Conservation (phyloP, 2,329 filamentous ascomycete genomes). For the Calonectria montana region DNA sequence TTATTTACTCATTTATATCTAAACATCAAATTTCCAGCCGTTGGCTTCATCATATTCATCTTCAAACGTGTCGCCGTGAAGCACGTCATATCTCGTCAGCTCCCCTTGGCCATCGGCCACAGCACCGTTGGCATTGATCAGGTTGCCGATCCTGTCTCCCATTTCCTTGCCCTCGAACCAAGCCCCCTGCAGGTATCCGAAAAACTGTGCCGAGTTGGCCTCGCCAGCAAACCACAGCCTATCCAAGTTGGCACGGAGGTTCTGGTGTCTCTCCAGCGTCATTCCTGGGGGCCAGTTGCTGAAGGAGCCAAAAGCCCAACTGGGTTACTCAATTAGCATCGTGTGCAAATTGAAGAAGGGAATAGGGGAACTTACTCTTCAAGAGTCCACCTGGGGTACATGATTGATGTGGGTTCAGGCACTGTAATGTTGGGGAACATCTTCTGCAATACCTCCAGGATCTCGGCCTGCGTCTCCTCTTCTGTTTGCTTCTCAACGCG, state of each 20-base stretch:
- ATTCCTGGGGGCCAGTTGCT: constrained; percentile 75
- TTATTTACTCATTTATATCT: background rate
- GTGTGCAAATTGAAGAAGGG: fast-evolving
- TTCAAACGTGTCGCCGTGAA: constrained; percentile 45
- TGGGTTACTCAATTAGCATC: constrained; percentile 18
- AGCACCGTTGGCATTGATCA: constrained; percentile 29
- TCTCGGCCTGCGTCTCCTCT: constrained; percentile 65
- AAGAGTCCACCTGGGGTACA: constrained; percentile 59
- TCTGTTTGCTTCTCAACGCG: constrained; percentile 70
- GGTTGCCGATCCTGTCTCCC: constrained; percentile 55
- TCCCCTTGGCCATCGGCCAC: constrained; percentile 31
- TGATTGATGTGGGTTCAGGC: constrained; percentile 69
- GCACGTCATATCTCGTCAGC: constrained; percentile 42
- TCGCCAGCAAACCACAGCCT: constrained; percentile 75
- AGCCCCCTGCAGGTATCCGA: constrained; percentile 73
- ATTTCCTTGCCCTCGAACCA: constrained; percentile 67
- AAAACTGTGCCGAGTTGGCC: constrained; percentile 71
- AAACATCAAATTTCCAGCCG: constrained; percentile 20
- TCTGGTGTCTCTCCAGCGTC: constrained; percentile 74
- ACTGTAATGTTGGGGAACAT: constrained; percentile 71
- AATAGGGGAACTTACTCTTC: constrained; percentile 34
- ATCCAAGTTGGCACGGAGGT: constrained; percentile 72
- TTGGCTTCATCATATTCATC: constrained; percentile 24
- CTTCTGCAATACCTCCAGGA: constrained; percentile 65
- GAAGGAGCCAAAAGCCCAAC: constrained; percentile 69